A percentile compares a stretch with the other conserved stretches of the same genome.
Conservation (phyloP, 78 protist genomes). For the Cyanophora paradoxa region DNA sequence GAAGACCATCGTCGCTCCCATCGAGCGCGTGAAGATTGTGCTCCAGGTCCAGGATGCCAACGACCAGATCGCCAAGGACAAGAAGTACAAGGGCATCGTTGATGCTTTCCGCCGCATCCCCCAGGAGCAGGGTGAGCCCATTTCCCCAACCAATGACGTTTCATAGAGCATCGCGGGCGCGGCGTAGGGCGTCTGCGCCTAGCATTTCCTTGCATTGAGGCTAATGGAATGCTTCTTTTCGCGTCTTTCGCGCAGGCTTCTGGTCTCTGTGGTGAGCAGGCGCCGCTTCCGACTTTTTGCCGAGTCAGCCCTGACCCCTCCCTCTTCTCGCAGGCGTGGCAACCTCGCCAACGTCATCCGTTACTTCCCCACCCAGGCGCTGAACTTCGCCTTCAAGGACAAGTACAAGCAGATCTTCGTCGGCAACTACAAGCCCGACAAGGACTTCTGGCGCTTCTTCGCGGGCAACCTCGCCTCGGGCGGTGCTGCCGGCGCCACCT, state of each 20-base stretch:
- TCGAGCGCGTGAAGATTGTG: conserved; percentile 95
- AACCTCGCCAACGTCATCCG: conserved; percentile 92
- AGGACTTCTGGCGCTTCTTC: conserved; percentile 52
- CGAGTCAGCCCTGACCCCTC: too few species aligned
- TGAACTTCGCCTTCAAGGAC: conserved; percentile 97
- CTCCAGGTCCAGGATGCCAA: conserved; percentile 71
- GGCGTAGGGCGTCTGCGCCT: neutral
- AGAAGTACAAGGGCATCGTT: conserved; percentile 83
- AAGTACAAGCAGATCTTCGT: conserved; percentile 77
- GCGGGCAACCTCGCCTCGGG: conserved; percentile 88
- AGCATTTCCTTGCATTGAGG: neutral
- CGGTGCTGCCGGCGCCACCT: conserved; percentile 95
- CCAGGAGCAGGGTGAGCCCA: conserved; percentile 76
- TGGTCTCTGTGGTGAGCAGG: conserved; percentile 7
- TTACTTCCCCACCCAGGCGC: conserved; percentile 97
- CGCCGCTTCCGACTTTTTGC: neutral
- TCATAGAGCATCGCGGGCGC: neutral
- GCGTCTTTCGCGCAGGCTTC: conserved; percentile 18
- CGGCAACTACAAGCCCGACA: conserved; percentile 24
- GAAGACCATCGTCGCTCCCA: conserved; percentile 92
- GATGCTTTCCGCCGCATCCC: conserved; percentile 86
- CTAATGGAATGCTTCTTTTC: neutral
- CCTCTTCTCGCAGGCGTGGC: conserved; percentile 82
- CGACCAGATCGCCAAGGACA: conserved; percentile 31
- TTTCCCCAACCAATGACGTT: neutral